Percentiles rank a stretch among this genome's conserved stretches.
These are phyloP conservation scores for Eragrostis tef DNA, from an alignment of 202 grass and related monocot species.

Conservation along the genomic window DNA sequence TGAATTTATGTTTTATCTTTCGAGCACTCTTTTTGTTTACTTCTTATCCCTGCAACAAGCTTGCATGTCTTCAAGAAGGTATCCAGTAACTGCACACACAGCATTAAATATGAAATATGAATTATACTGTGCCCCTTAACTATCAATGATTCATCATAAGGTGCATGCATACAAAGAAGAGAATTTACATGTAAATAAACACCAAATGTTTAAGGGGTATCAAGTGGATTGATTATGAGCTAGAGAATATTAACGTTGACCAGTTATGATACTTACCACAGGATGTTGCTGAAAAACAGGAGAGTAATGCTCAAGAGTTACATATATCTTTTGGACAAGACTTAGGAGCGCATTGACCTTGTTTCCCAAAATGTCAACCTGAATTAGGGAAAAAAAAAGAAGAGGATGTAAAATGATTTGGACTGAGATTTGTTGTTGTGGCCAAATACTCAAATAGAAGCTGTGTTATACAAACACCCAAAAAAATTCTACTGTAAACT, in stretches of 20 bases:
- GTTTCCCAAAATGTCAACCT: conserved; percentile 79
- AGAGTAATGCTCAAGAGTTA: conserved; percentile 79
- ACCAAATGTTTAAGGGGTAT: conserved; percentile 13
- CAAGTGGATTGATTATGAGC: conserved; percentile 22
- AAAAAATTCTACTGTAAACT: neutral
- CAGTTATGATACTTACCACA: conserved; percentile 62
- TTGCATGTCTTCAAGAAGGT: conserved; percentile 91
- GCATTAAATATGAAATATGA: conserved; percentile 38
- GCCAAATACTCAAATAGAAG: conserved; percentile 22
- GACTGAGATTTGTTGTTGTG: conserved; percentile 17
- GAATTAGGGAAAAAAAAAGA: conserved; percentile 42
- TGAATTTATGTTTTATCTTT: conserved; percentile 59
- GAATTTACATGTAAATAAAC: conserved; percentile 29
- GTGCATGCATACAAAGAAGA: neutral
- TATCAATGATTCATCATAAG: conserved; percentile 27
- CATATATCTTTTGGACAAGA: conserved; percentile 82
- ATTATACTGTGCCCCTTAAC: conserved; percentile 8
- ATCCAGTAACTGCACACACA: conserved; percentile 74
- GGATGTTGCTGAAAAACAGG: conserved; percentile 80
- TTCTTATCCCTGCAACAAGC: conserved; percentile 70
- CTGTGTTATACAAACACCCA: neutral
- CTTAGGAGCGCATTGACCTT: conserved; percentile 72
- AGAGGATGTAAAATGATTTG: conserved; percentile 24
- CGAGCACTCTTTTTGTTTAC: conserved; percentile 56
- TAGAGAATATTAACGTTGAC: conserved; percentile 20